Conservation (phyloP, 2,329 filamentous ascomycete genomes). For the Orbilia javanica region DNA sequence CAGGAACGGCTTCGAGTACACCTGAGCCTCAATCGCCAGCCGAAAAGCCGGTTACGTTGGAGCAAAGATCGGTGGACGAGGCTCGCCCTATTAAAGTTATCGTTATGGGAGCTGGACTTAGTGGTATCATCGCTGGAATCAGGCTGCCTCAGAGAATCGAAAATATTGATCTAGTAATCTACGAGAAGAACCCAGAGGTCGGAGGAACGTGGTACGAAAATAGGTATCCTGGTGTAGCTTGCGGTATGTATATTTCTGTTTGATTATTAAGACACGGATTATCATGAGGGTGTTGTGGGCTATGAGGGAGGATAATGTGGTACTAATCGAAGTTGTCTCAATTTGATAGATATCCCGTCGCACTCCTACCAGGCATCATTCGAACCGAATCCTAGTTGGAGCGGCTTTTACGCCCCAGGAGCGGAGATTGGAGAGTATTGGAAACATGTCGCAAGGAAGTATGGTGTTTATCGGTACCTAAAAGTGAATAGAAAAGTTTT, state of each 20-base stretch:
- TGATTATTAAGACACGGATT: neutral
- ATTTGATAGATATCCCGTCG: conserved; percentile 68
- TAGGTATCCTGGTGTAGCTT: conserved; percentile 71
- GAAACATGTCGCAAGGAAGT: conserved; percentile 67
- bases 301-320: neutral
- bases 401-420: conserved; percentile 70
- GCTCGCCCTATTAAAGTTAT: conserved; percentile 64
- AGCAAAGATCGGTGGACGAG: conserved; percentile 43
- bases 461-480: conserved; percentile 68
- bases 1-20: conserved; percentile 16
- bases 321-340: neutral
- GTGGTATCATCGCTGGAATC: conserved; percentile 64
- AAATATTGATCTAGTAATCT: conserved; percentile 65
- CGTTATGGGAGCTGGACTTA: conserved; percentile 65
- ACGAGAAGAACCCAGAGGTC: conserved; percentile 71
- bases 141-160: conserved; percentile 64
- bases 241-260: conserved; percentile 24
- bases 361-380: conserved; percentile 76
- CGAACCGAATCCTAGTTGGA: conserved; percentile 73
- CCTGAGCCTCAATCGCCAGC: conserved; percentile 32
- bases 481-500: conserved; percentile 67
- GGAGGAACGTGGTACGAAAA: conserved; percentile 74
- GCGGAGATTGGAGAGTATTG: conserved; percentile 70
- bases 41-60: conserved; percentile 3
- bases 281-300: neutral